These are phyloP conservation scores for Agaricales sp. DNA, from an alignment of 1,284 basidiomycete species.

Conservation along the genomic window DNA sequence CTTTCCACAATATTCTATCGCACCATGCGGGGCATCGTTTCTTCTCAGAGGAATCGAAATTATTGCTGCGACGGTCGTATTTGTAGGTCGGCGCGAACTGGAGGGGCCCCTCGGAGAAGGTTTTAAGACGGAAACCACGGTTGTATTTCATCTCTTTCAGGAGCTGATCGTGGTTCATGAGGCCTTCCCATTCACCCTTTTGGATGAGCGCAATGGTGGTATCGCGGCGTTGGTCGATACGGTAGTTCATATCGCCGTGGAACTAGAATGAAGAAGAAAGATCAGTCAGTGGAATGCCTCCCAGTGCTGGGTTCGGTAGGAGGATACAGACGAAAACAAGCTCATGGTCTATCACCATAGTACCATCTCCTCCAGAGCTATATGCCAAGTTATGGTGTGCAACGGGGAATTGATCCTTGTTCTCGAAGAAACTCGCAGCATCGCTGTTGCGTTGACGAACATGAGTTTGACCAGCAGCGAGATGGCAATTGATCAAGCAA, in stretches of 20 bases:
- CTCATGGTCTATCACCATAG: conserved; percentile 93
- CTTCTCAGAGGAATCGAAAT: conserved; percentile 88
- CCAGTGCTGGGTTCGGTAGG: background rate
- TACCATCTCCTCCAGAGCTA: conserved; percentile 86
- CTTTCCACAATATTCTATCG: conserved; percentile 85
- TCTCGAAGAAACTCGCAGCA: conserved; percentile 77
- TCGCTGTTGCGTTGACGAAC: conserved; percentile 81
- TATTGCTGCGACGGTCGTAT: conserved; percentile 72
- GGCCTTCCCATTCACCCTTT: conserved; percentile 49
- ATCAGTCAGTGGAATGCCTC: conserved; percentile 1
- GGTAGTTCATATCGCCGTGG: conserved; percentile 85
- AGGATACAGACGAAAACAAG: conserved; percentile 81
- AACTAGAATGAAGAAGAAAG: conserved; percentile 36
- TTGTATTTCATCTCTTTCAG: conserved; percentile 82
- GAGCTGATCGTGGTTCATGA: conserved; percentile 83
- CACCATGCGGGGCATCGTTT: conserved; percentile 91
- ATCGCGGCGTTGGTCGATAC: conserved; percentile 86
- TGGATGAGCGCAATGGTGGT: conserved; percentile 63
- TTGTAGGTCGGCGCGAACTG: conserved; percentile 92
- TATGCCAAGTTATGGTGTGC: conserved; percentile 53
- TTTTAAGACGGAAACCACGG: conserved; percentile 75
- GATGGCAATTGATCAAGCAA: conserved; percentile 93
- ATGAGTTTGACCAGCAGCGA: conserved; percentile 87
- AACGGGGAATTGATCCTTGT: conserved; percentile 59
- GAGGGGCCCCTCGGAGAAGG: conserved; percentile 77